Evolutionary conservation across 495 filamentous ascomycete species (phyloP).

Genomic region (Penicillium riverlandense): DNA sequence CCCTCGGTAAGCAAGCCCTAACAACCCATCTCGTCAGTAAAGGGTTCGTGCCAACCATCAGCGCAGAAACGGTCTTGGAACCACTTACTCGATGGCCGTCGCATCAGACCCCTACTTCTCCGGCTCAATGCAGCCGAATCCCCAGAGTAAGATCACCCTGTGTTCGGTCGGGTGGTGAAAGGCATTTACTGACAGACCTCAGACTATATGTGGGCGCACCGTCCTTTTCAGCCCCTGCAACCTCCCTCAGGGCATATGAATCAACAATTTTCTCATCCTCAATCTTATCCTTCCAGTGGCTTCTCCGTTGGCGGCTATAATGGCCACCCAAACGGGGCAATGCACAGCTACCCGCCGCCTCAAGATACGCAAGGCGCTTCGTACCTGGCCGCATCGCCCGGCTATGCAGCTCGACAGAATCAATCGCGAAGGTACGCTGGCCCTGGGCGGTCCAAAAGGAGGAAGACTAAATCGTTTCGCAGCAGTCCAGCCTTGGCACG

Average conservation of each 20-base stretch:
- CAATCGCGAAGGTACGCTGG: slow-evolving; percentile 13
- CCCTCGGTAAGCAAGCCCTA: too few relatives aligned
- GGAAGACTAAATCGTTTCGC: not conserved
- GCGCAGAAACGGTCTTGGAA: slow-evolving; percentile 11
- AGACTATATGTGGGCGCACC: slow-evolving; percentile 20
- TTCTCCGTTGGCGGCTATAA: slow-evolving; percentile 10
- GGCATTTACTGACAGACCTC: slow-evolving; percentile 2
- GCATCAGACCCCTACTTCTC: slow-evolving; percentile 18
- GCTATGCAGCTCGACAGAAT: slow-evolving; percentile 6
- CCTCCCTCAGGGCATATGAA: slow-evolving; percentile 10
- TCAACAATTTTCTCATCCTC: slow-evolving; percentile 10
- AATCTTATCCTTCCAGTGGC: slow-evolving; percentile 10
- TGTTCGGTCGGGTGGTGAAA: not conserved
- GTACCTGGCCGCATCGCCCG: slow-evolving; percentile 10
- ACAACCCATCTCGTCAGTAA: not conserved
- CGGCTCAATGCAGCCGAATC: slow-evolving; percentile 21
- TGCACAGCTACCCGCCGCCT: slow-evolving; percentile 5
- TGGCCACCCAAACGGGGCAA: slow-evolving; percentile 1
- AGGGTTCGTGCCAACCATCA: slow-evolving; percentile 1
- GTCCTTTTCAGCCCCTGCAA: slow-evolving; percentile 14
- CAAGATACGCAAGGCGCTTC: slow-evolving; percentile 6
- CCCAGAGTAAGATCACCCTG: slow-evolving; percentile 10
- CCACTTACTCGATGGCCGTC: slow-evolving; percentile 20
- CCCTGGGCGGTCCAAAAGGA: not conserved
- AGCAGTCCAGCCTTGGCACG: slow-evolving; percentile 14